phyloP scores from a whole-genome alignment of 2,329 filamentous ascomycete genomes.

The Aureobasidium sp. region DNA sequence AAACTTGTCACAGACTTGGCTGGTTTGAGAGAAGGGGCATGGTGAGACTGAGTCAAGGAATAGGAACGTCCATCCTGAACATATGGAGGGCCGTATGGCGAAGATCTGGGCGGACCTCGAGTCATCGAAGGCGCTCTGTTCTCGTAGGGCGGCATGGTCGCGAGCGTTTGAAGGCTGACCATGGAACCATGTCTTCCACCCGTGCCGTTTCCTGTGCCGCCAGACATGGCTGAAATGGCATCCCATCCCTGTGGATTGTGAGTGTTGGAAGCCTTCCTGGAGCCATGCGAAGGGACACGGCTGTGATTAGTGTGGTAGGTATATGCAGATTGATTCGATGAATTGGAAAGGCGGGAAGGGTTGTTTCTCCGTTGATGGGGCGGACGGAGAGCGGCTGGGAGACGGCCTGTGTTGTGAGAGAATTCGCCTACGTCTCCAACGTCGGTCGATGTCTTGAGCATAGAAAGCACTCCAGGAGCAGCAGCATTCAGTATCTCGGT shows the following conservation, averaged over 20 bases:
- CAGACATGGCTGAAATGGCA: slow-evolving; percentile 30
- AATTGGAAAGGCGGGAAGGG: slow-evolving; percentile 32
- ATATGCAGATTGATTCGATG: slow-evolving; percentile 23
- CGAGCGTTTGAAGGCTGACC: slow-evolving; percentile 33
- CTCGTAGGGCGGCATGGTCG: slow-evolving; percentile 34
- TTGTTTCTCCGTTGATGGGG: slow-evolving; percentile 27
- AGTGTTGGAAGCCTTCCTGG: slow-evolving; percentile 29
- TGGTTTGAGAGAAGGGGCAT: slow-evolving; percentile 6
- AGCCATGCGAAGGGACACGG: slow-evolving; percentile 32
- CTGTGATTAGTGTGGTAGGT: slow-evolving; percentile 22
- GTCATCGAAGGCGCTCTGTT: slow-evolving; percentile 22
- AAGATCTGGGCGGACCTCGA: slow-evolving; percentile 10
- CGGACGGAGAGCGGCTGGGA: slow-evolving; percentile 29
- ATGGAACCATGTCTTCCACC: slow-evolving; percentile 24
- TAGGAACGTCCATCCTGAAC: slow-evolving; percentile 33
- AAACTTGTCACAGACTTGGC: slow-evolving; percentile 34
- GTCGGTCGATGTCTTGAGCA: slow-evolving; percentile 43
- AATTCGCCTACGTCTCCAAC: slow-evolving; percentile 37
- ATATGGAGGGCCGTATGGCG: slow-evolving; percentile 11
- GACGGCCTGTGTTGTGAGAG: slow-evolving; percentile 28
- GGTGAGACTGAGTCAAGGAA: slow-evolving; percentile 31
- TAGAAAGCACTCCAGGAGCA: slow-evolving; percentile 37
- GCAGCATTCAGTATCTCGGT: slow-evolving; percentile 21
- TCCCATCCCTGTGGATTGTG: slow-evolving; percentile 30
- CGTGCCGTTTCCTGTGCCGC: slow-evolving; percentile 13